phyloP scores from a whole-genome alignment of 164 flowering plant genomes.

The Sedum album region DNA sequence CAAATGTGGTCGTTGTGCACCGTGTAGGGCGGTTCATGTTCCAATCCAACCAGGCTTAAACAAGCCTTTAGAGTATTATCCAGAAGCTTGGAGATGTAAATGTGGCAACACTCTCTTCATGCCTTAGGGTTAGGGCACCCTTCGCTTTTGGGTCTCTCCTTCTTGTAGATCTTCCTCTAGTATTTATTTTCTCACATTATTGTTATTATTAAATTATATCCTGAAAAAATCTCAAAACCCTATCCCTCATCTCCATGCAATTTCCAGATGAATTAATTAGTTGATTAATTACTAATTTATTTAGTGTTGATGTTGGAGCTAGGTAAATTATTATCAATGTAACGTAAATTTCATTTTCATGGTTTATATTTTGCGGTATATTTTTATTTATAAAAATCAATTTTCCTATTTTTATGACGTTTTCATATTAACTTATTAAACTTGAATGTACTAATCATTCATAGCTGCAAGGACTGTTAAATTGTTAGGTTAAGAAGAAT shows the following conservation, averaged over 20 bases:
- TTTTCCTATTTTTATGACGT: no score
- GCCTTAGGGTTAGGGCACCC: slow-evolving; percentile 29
- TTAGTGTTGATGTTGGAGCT: neutral
- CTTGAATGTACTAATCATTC: no score
- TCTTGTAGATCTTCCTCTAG: neutral
- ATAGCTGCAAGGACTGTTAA: no score
- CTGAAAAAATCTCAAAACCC: neutral
- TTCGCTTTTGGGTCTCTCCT: neutral
- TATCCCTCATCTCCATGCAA: neutral
- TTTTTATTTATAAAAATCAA: no score
- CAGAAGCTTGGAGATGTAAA: slow-evolving; percentile 97
- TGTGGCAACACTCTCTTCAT: slow-evolving; percentile 74
- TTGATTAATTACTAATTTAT: neutral
- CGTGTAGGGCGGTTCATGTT: slow-evolving; percentile 75
- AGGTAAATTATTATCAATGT: no score
- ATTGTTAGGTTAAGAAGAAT: no score
- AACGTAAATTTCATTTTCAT: no score
- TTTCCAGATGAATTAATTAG: neutral
- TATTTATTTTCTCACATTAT: neutral
- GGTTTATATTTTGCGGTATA: no score
- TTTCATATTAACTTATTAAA: no score
- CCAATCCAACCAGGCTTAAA: slow-evolving; percentile 66
- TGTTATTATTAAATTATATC: neutral
- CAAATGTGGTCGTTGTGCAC: slow-evolving; percentile 71
- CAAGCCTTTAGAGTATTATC: slow-evolving; percentile 77